Evolutionary conservation across 768 basidiomycete species (phyloP), one percentile per base, ranked within the genome.

Genomic region (Cystobasidium ongulense): DNA sequence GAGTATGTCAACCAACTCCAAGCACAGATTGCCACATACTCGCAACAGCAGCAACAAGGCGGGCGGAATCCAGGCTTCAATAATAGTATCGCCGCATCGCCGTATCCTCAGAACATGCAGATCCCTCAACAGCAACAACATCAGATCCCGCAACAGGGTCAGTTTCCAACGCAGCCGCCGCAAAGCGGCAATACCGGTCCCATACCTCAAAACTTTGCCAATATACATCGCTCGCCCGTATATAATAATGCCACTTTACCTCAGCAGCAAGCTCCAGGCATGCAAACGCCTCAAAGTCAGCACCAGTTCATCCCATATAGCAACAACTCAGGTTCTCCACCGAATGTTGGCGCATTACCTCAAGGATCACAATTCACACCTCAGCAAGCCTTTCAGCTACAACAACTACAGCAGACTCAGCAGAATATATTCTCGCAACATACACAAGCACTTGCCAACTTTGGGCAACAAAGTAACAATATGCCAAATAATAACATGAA

Each of bases 161-260:
- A 71, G 59, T 36, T 52, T 21, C 68, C 50, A 18, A 46, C 33
- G 13, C 63, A 46, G 25, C 35, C 63, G 17, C 63, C 63, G 11
- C 63, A 64, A 64, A 25, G 35, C 15, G 29, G 63, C 63, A 36
- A 35, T 35, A 39, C 63, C 1, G 57, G 29, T 59, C 57, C 57
- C 15, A 27, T 27, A 29, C 57, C 57, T 4, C 57, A 59, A 59
- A 29, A 59, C 46, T 50, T 11, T 29, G 29, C 35, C 3, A 71
- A 71, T 31, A 71, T 71, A 10, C 53, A 71, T 43, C 68, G 68
- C 21, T 71, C 68, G 11, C 68, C 68, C n/a, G 17, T 7, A 4
- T 59, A 71, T 36, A 52, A 27, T 18, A 59, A 33, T 31, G 54
- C 68, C 18, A 33, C 10, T 10, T 39, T 71, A 33, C 66, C 66